These are phyloP conservation scores for Emiliania huxleyi DNA, from an alignment of 78 protist species.

Conservation along the genomic window DNA sequence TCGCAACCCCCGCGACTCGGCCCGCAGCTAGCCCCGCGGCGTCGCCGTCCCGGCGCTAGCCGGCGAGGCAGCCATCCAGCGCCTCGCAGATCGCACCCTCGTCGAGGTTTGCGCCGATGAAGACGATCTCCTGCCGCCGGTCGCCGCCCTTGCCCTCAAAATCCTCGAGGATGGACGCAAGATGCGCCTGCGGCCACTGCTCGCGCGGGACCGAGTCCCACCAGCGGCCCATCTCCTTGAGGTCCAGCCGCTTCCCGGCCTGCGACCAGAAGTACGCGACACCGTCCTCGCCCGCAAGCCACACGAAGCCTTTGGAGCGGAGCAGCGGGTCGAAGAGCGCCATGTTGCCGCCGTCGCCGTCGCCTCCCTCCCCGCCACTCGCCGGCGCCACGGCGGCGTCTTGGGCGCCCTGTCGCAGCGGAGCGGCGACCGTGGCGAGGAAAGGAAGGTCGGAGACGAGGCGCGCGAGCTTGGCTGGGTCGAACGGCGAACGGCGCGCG, in stretches of 20 bases:
- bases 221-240: neutral
- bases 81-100: neutral
- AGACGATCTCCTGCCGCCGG: slow-evolving; percentile 9
- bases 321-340: neutral
- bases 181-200: neutral
- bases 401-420: neutral
- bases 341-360: too few relatives aligned
- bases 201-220: neutral
- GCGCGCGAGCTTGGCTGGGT: neutral
- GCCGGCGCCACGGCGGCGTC: neutral
- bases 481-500: neutral
- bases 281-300: neutral
- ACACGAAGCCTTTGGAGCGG: slow-evolving; percentile 20
- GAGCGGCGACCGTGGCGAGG: neutral
- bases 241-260: neutral
- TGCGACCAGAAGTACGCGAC: slow-evolving; percentile 9
- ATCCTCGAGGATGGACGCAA: neutral
- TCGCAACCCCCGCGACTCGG: too few relatives aligned
- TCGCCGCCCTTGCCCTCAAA: neutral
- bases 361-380: too few relatives aligned
- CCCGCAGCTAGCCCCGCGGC: too few relatives aligned
- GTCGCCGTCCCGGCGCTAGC: too few relatives aligned
- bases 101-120: neutral
- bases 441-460: neutral
- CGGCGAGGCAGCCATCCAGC: slow-evolving; percentile 8